Evolutionary conservation across 2,329 filamentous ascomycete genomes (phyloP).

Genomic region (Ustulina deusta): DNA sequence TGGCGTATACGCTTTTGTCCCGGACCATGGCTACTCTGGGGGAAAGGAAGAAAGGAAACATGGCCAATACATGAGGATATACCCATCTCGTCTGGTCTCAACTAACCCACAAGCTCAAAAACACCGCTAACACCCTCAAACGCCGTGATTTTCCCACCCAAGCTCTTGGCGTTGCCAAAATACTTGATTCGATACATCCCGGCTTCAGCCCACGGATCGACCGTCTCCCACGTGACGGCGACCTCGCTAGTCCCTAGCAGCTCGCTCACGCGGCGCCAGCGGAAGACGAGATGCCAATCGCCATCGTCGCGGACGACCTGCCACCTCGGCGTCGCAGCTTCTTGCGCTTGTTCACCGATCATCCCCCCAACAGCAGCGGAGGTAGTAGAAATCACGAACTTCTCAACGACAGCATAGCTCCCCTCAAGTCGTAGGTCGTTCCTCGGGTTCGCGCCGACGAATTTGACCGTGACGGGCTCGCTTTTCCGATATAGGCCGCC

Average conservation of each 20-base stretch:
- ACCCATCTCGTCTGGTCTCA: neutral
- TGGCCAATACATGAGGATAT: neutral
- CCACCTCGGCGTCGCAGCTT: constrained; percentile 62
- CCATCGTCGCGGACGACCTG: constrained; percentile 75
- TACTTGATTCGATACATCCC: constrained; percentile 83
- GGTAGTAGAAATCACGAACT: constrained; percentile 54
- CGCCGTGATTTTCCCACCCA: constrained; percentile 69
- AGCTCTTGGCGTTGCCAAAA: constrained; percentile 81
- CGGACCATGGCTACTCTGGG: neutral
- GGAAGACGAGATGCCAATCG: constrained; percentile 85
- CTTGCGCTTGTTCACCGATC: neutral
- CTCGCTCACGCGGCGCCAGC: constrained; percentile 79
- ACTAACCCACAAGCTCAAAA: constrained; percentile 55
- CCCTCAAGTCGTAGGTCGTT: constrained; percentile 84
- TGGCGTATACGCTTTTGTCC: neutral
- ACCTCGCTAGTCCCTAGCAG: constrained; percentile 81
- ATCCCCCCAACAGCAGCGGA: constrained; percentile 7
- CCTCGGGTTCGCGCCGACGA: constrained; percentile 87
- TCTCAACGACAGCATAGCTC: constrained; percentile 83
- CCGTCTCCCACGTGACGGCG: constrained; percentile 80
- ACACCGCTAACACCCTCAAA: constrained; percentile 76
- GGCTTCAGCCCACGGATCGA: constrained; percentile 62
- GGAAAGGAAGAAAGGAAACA: neutral
- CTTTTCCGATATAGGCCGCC: constrained; percentile 66
- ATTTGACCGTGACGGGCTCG: constrained; percentile 71